Base-by-base conservation (phyloP, 164 flowering plant species). In the Aristolochia californica region DNA sequence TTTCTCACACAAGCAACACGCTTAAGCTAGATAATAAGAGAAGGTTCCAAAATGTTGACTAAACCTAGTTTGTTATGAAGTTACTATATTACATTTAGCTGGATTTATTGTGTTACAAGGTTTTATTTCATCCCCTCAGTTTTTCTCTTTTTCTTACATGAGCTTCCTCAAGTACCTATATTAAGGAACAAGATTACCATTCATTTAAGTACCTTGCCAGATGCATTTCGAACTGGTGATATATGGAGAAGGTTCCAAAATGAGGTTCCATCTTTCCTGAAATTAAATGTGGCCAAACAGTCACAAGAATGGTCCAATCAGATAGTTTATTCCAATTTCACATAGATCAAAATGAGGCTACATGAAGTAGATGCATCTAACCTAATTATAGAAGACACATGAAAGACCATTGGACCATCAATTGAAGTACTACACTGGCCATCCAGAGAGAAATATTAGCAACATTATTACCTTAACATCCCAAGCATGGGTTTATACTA, bases 231-330 rank as follows among this genome's bases (percentile, higher is more conserved):
- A 47, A 84, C 81, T 4, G 98, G 96, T 62, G 98, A 84, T 56
- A 86, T 70, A 67, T 91, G 95, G 65, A 91, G 93, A 68, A 74
- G 70, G 75, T 83, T 86, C 96, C 95, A 91, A 72, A 91, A 91
- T 57, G 91, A 70, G 62, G 77, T 79, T 47, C 64, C 66, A 38
- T 91, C 91, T 68, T 88, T 91, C 81, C 98, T 91, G 91, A 58
- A 67, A 59, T 26, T 53, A 56, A 15, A 55, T 55, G 60, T 28
- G 53, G 44, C 4, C 49, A n/a, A 25, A 26, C 24, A 30, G 48
- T 50, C 61, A 62, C 48, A 13, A 59, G 13, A 54, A 43, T 27
- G 34, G 47, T 16, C n/a, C 43, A 27, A 44, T 17, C 59, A 48
- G 18, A 50, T 15, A 38, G 15, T 13, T 0, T 1, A 57, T 10